Evolutionary conservation across 768 basidiomycete species (phyloP).

Genomic region (Neoboletus magnificus): DNA sequence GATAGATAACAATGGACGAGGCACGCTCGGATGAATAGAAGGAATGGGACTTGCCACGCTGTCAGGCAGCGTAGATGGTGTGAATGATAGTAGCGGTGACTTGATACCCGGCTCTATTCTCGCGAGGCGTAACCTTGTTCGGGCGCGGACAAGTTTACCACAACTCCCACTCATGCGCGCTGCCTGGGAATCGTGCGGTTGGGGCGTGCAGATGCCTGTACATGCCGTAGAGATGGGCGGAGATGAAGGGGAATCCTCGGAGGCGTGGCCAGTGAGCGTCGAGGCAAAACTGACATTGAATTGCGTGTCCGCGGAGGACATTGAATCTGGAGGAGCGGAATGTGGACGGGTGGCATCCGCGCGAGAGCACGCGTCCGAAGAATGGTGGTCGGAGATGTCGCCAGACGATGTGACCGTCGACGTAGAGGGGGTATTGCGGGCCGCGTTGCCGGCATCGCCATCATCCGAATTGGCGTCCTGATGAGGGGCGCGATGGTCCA

Average conservation of each 20-base stretch:
- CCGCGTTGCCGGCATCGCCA: background rate
- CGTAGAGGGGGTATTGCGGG: background rate
- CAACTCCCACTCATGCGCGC: slow-evolving; percentile 4
- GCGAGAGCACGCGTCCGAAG: background rate
- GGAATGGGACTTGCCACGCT: slow-evolving; percentile 7
- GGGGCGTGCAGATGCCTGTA: slow-evolving; percentile 4
- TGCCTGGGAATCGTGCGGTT: slow-evolving; percentile 11
- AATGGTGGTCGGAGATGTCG: slow-evolving; percentile 5
- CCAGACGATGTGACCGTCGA: background rate
- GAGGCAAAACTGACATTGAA: slow-evolving; percentile 1
- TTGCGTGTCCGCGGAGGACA: slow-evolving; percentile 1
- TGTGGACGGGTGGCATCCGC: background rate
- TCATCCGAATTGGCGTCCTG: slow-evolving; percentile 6
- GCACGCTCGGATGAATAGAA: background rate
- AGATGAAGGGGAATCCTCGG: slow-evolving; percentile 15
- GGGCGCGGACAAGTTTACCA: slow-evolving; percentile 16
- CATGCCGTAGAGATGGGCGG: slow-evolving; percentile 1
- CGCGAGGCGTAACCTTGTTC: slow-evolving; percentile 17
- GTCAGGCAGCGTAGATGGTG: slow-evolving; percentile 9
- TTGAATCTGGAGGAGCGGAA: background rate
- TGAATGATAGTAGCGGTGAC: background rate
- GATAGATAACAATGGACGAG: slow-evolving; percentile 2
- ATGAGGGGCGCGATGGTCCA: background rate
- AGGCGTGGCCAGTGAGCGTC: background rate
- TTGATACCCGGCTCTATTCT: slow-evolving; percentile 10